Percentiles rank a stretch among this genome's conserved stretches.
Conservation (phyloP, 164 flowering plant genomes). For the Chimonanthus salicifolius region DNA sequence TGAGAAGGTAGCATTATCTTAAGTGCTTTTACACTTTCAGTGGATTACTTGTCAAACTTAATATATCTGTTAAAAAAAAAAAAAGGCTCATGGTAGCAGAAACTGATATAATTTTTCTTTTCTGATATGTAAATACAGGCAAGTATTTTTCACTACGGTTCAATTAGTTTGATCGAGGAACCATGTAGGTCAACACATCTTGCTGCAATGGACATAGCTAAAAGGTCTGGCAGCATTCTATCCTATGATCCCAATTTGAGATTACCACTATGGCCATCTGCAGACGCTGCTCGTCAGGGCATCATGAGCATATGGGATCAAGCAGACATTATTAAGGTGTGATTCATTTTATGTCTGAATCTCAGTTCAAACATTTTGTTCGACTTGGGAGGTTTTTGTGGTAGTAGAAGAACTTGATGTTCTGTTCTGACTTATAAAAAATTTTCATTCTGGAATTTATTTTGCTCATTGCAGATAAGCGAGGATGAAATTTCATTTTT, state of each 20-base stretch:
- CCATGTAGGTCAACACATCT: constrained; percentile 68
- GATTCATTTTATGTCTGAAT: not conserved
- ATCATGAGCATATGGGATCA: constrained; percentile 77
- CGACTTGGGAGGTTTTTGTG: not conserved
- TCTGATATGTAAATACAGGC: constrained; percentile 32
- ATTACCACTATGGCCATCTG: constrained; percentile 72
- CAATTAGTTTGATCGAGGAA: constrained; percentile 72
- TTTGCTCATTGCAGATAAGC: constrained; percentile 39
- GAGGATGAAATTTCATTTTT: constrained; percentile 70
- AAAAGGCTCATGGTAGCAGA: not conserved
- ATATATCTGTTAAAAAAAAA: not conserved
- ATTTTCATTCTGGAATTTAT: constrained; percentile 3
- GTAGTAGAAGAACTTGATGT: not conserved
- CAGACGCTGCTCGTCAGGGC: constrained; percentile 53
- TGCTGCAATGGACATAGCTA: constrained; percentile 64
- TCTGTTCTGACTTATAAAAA: not conserved
- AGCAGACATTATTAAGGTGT: constrained; percentile 71
- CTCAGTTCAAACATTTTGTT: not conserved
- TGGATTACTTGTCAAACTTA: not conserved
- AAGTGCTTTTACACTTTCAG: not conserved
- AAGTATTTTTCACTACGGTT: constrained; percentile 68
- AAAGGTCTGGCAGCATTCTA: constrained; percentile 50
- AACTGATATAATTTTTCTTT: constrained; percentile 8
- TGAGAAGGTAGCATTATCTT: constrained; percentile 31
- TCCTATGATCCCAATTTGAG: constrained; percentile 81